Evolutionary conservation across 2,329 filamentous ascomycete species (phyloP).

Genomic region (Nothophaeocryptopus gaeumannii): DNA sequence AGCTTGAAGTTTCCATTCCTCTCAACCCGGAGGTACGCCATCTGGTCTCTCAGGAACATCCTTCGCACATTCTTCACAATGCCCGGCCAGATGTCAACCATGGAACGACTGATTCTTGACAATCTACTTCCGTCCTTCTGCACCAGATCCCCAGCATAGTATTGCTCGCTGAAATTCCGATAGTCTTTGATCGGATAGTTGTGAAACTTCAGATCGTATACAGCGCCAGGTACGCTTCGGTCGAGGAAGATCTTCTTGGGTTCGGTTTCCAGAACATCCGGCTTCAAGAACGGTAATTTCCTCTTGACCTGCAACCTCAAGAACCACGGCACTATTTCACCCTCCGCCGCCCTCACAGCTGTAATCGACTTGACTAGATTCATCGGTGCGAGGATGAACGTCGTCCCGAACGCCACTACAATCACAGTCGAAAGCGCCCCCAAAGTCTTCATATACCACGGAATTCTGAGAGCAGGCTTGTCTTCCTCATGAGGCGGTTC

Average conservation of each 20-base stretch:
- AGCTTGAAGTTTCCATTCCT: conserved; percentile 27
- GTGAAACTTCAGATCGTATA: conserved; percentile 6
- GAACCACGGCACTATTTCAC: conserved; percentile 4
- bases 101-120: conserved; percentile 4
- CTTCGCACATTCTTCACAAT: conserved; percentile 22
- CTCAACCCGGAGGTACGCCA: conserved; percentile 25
- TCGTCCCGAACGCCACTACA: conserved; percentile 16
- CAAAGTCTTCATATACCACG: conserved; percentile 11
- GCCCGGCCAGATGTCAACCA: conserved; percentile 15
- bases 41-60: conserved; percentile 30
- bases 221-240: conserved; percentile 9
- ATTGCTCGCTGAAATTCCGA: conserved; percentile 15
- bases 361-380: conserved; percentile 24
- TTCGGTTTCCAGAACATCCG: conserved; percentile 13
- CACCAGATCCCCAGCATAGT: conserved; percentile 10
- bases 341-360: conserved; percentile 7
- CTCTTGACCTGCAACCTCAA: conserved; percentile 20
- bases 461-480: neutral
- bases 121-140: neutral
- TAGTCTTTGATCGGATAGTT: conserved; percentile 7
- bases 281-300: conserved; percentile 21
- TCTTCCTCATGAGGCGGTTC: conserved; percentile 10
- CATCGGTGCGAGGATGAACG: conserved; percentile 21
- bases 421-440: conserved; percentile 14
- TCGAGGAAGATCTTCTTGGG: conserved; percentile 13